phyloP scores from a whole-genome alignment of 1,284 basidiomycete genomes.

The Porodaedalea pini region DNA sequence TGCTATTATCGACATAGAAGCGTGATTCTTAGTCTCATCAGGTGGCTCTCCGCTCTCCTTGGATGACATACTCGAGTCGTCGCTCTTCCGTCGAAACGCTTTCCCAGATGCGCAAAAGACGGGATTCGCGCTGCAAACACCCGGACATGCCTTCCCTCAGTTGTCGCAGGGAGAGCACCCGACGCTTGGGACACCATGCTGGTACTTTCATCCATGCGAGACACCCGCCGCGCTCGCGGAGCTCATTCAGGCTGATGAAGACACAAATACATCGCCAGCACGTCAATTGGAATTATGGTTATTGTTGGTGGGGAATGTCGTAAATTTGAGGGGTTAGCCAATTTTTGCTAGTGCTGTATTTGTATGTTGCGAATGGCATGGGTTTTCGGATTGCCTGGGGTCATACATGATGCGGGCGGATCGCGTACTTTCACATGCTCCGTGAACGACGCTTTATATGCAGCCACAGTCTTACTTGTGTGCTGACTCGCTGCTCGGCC shows the following conservation, averaged over 20 bases:
- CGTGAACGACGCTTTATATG: constrained; percentile 6
- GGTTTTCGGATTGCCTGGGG: not conserved
- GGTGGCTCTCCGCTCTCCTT: constrained; percentile 63
- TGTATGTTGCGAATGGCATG: not conserved
- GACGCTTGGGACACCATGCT: constrained; percentile 62
- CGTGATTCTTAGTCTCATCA: constrained; percentile 30
- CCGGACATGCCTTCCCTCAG: constrained; percentile 59
- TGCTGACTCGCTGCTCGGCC: not conserved
- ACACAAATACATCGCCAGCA: constrained; percentile 26
- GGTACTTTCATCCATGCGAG: constrained; percentile 84
- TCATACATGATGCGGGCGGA: not conserved
- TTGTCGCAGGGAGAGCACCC: constrained; percentile 84
- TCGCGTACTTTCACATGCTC: constrained; percentile 11
- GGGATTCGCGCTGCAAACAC: constrained; percentile 49
- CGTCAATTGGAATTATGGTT: constrained; percentile 73
- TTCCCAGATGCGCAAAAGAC: constrained; percentile 45
- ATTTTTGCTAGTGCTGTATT: not conserved
- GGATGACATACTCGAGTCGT: constrained; percentile 49
- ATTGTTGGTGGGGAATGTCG: constrained; percentile 59
- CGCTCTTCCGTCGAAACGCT: constrained; percentile 52
- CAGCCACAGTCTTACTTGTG: not conserved
- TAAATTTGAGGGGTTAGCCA: constrained; percentile 42
- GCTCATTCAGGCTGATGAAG: constrained; percentile 50
- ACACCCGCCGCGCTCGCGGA: constrained; percentile 62
- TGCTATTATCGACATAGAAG: constrained; percentile 4